Percentiles rank a stretch among this genome's conserved stretches.
These are phyloP conservation scores for Daldinia loculata DNA, from an alignment of 495 filamentous ascomycete genomes.

Conservation along the genomic window DNA sequence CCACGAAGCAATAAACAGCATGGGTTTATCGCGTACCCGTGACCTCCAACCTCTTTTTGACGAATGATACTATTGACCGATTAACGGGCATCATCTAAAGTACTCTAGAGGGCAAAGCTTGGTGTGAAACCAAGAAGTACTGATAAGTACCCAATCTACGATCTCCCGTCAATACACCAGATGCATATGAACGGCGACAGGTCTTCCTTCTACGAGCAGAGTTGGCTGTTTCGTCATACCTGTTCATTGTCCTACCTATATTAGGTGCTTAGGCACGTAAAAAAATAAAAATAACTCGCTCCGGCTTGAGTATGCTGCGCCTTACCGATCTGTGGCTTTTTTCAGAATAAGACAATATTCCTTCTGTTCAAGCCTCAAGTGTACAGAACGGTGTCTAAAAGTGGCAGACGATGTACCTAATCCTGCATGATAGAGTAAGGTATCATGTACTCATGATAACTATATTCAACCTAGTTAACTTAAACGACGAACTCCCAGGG, in stretches of 20 bases:
- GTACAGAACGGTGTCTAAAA: background rate
- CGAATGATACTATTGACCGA: slow-evolving; percentile 36
- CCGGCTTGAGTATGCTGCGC: slow-evolving; percentile 18
- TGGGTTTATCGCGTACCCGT: slow-evolving; percentile 42
- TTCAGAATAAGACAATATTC: slow-evolving; percentile 23
- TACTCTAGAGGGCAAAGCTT: slow-evolving; percentile 20
- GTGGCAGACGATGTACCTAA: too few species aligned
- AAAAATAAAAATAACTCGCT: slow-evolving; percentile 8
- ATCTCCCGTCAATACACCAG: slow-evolving; percentile 11
- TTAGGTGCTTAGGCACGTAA: slow-evolving; percentile 17
- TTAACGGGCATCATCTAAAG: slow-evolving; percentile 16
- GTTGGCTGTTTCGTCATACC: slow-evolving; percentile 35
- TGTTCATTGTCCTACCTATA: slow-evolving; percentile 3
- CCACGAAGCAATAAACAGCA: slow-evolving; percentile 25
- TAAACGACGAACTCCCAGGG: background rate
- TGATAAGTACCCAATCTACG: slow-evolving; percentile 16
- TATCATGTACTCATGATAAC: background rate
- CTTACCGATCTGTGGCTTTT: slow-evolving; percentile 23
- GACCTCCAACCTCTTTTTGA: slow-evolving; percentile 21
- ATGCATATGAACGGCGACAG: slow-evolving; percentile 1
- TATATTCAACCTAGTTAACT: background rate
- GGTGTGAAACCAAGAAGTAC: slow-evolving; percentile 27
- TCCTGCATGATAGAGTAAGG: background rate
- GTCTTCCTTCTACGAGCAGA: slow-evolving; percentile 14
- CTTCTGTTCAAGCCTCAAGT: slow-evolving; percentile 15